Evolutionary conservation across 208 protist species (phyloP), one percentile per base, ranked within the genome.

Genomic region (Hexamita inflata): DNA sequence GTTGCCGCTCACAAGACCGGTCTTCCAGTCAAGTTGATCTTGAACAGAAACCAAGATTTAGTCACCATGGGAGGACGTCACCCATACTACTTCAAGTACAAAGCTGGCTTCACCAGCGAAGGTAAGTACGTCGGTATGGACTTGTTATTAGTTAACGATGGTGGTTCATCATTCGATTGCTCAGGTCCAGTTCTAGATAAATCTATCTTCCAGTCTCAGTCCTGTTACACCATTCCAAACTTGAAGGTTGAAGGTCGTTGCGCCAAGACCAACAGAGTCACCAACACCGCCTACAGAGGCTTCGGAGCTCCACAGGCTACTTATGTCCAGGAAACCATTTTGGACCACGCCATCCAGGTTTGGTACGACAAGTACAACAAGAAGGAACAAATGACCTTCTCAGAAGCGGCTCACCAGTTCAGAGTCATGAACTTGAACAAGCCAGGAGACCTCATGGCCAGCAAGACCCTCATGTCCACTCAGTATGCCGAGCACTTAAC

Each of bases 1-100:
- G 75, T 93, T 19, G 88, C 86, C 0, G 86, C 89, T 0, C 26
- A 78, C 24, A 77, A 84, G 41, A 0, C 0, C 9, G 19, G 26
- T 13, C 13, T 58, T 15, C 76, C 79, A 32, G 75, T 82, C 1
- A 57, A 42, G 38, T 13, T 82, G 1, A 1, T 0, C 19, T 60
- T 82, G 2, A 29, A 45, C 19, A 61, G 79, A 28, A 9, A 29
- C 19, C n/a, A 59, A 15, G 79, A 82, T 49, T 53, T 82, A 26
- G 0, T 0, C 1, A 68, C 49, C 1, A 59, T 32, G n/a, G 79
- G 79, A 34, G 64, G 75, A 32, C 28, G 79, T 9, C 73, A 76
- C 26, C 39, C 75, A 19, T 74, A 35, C 0, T 35, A 24, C 1
- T 1, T 39, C 0, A 11, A 60, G 4, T 78, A 66, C 61, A 73